Conservation (phyloP, 2,329 filamentous ascomycete genomes). For the Curvularia verruculosa region DNA sequence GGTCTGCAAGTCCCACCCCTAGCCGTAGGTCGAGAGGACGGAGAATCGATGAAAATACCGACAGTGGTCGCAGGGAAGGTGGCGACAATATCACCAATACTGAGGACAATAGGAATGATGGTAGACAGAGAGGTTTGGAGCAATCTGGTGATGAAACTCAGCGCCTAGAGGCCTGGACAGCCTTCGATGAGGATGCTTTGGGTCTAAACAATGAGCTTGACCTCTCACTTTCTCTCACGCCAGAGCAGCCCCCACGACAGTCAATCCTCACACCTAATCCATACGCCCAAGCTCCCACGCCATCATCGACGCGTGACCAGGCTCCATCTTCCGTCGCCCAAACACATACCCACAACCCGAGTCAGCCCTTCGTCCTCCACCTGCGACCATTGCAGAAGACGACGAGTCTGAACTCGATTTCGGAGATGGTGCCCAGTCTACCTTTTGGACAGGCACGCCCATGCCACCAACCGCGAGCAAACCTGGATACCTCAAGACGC, state of each 20-base stretch:
- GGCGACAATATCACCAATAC: background rate
- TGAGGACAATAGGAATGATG: slow-evolving; percentile 6
- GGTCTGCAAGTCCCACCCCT: slow-evolving; percentile 35
- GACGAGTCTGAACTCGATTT: slow-evolving; percentile 16
- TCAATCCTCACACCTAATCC: slow-evolving; percentile 6
- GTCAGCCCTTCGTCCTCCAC: slow-evolving; percentile 20
- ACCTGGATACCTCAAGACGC: slow-evolving; percentile 55
- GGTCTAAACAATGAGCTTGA: slow-evolving; percentile 36
- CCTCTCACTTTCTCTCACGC: slow-evolving; percentile 39
- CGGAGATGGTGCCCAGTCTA: slow-evolving; percentile 15
- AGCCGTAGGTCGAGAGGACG: slow-evolving; percentile 21
- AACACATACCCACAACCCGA: slow-evolving; percentile 26
- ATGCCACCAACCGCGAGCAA: slow-evolving; percentile 17
- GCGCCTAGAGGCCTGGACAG: slow-evolving; percentile 48
- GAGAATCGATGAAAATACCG: slow-evolving; percentile 1
- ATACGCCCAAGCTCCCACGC: slow-evolving; percentile 5
- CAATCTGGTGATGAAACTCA: slow-evolving; percentile 36
- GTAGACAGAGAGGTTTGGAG: slow-evolving; percentile 5
- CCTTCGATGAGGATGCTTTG: slow-evolving; percentile 45
- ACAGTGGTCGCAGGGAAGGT: background rate
- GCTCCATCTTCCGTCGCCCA: slow-evolving; percentile 19
- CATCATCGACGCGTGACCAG: slow-evolving; percentile 11
- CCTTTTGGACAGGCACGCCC: slow-evolving; percentile 40
- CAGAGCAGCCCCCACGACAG: slow-evolving; percentile 18
- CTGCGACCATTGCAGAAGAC: slow-evolving; percentile 31